phyloP scores from a whole-genome alignment of 306 rosid species.

The Rosa rugosa region DNA sequence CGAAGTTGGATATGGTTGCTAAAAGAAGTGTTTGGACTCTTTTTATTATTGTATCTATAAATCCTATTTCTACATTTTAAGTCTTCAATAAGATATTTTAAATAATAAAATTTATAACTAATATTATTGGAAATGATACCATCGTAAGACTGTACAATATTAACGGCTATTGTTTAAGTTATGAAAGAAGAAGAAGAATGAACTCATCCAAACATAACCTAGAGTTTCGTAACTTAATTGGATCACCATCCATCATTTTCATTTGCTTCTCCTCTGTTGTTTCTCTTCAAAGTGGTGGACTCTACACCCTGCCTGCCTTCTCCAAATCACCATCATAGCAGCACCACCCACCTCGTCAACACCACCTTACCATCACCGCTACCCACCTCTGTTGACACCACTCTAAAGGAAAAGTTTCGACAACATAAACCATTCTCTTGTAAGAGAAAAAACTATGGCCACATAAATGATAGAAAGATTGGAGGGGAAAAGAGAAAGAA shows the following conservation, averaged over 20 bases:
- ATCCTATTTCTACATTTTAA: too few species aligned
- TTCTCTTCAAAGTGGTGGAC: background rate
- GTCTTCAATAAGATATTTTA: too few species aligned
- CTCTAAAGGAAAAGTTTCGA: background rate
- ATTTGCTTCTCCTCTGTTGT: background rate
- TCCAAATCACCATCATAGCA: background rate
- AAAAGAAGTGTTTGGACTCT: too few species aligned
- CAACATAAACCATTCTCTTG: background rate
- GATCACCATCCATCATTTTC: slow-evolving; percentile 1
- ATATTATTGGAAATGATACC: too few species aligned
- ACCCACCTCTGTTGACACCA: background rate
- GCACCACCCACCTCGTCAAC: background rate
- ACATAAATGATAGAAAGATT: background rate
- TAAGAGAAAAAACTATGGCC: background rate
- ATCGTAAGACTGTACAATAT: too few species aligned
- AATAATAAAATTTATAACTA: too few species aligned
- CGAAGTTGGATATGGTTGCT: too few species aligned
- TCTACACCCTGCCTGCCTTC: background rate
- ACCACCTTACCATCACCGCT: background rate
- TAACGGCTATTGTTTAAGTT: background rate
- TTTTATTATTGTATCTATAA: too few species aligned
- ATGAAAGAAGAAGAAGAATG: background rate
- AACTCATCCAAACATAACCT: background rate
- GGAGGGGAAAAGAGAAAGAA: background rate
- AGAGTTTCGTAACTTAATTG: background rate